Evolutionary conservation across 257 asterid genomes (phyloP).

Genomic region (Hygrophila difformis): DNA sequence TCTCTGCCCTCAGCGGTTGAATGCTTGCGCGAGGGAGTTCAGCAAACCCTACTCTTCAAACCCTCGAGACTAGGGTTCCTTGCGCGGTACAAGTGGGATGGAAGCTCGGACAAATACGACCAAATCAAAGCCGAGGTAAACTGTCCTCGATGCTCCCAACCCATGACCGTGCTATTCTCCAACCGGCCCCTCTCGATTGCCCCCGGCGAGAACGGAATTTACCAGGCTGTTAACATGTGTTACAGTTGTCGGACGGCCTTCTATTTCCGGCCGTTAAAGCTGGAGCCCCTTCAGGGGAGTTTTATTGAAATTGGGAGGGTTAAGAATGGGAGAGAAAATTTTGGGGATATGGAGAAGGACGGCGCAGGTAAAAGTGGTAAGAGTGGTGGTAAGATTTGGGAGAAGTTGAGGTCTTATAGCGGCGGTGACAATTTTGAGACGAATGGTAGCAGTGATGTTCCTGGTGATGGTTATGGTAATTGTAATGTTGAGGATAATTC

Average conservation of each 20-base stretch:
- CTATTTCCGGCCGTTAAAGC: slow-evolving; percentile 74
- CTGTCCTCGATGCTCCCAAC: slow-evolving; percentile 76
- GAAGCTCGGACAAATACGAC: slow-evolving; percentile 62
- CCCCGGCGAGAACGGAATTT: slow-evolving; percentile 50
- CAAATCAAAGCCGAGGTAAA: slow-evolving; percentile 67
- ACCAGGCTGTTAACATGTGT: slow-evolving; percentile 81
- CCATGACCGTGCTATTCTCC: slow-evolving; percentile 63
- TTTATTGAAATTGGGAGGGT: slow-evolving; percentile 87
- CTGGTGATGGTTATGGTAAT: slow-evolving; percentile 3
- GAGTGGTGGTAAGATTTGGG: slow-evolving; percentile 67
- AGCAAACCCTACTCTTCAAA: slow-evolving; percentile 17
- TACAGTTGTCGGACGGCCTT: slow-evolving; percentile 67
- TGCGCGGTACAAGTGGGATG: slow-evolving; percentile 65
- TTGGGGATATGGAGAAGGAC: slow-evolving; percentile 23
- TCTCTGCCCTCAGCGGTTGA: slow-evolving; percentile 25
- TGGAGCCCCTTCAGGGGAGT: slow-evolving; percentile 86
- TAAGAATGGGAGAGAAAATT: slow-evolving; percentile 38
- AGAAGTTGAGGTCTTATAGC: slow-evolving; percentile 79
- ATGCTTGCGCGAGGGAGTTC: slow-evolving; percentile 3
- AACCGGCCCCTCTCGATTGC: slow-evolving; percentile 79
- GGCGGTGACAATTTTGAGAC: slow-evolving; percentile 28
- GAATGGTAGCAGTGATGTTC: slow-evolving; percentile 1
- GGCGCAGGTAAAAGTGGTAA: slow-evolving; percentile 32
- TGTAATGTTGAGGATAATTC: slow-evolving; percentile 12
- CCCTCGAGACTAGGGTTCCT: slow-evolving; percentile 31